Base-by-base conservation (phyloP, 352 stramenopile genomes). In the Pythium coloratum region DNA sequence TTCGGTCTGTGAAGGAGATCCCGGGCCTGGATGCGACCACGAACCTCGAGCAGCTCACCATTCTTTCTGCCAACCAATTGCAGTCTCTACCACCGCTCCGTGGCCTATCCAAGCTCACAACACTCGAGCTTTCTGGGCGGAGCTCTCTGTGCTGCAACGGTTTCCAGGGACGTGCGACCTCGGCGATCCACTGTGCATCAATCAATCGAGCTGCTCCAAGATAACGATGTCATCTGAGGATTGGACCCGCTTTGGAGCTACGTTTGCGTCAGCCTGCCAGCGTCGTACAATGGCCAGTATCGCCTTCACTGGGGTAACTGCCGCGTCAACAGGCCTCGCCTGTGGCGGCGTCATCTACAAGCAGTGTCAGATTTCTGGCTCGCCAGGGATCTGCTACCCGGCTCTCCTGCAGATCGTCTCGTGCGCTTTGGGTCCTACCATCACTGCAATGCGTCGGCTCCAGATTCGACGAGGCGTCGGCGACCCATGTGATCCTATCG, bases 321-420 rank as follows among this genome's bases (percentile, higher is more conserved):
- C 16, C 4, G 12, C 34, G 13, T 44, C 51, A 8, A 54, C 20
- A 1, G 64, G 62, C 44, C n/a, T 13, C 6, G 16, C 20, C 1
- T 71, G 64, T 26, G 64, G 64, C n/a, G 64, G 64, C 13, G 57
- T 70, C 18, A 44, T 62, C 3, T 71, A 66, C 58, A 62, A 58
- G 42, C 36, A 66, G 42, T 71, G 64, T 51, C 24, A 4, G 6
- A 2, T 58, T 6, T 14, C 26, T 0, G 30, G n/a, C 16, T 3
- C 5, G 1, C 30, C 49, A 2, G 64, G 64, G 33, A 71, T 71
- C 2, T 71, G 64, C 58, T 71, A 50, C 51, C 38, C 24, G 1
- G 56, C 47, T 6, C 47, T n/a, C n/a, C n/a, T n/a, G n/a, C n/a
- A n/a, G n/a, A n/a, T n/a, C n/a, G n/a, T n/a, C n/a, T n/a, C n/a